Evolutionary conservation across 805 yeast genomes (phyloP), one percentile per base, ranked within the genome.

Genomic region (Jamesozyma rosinii): DNA sequence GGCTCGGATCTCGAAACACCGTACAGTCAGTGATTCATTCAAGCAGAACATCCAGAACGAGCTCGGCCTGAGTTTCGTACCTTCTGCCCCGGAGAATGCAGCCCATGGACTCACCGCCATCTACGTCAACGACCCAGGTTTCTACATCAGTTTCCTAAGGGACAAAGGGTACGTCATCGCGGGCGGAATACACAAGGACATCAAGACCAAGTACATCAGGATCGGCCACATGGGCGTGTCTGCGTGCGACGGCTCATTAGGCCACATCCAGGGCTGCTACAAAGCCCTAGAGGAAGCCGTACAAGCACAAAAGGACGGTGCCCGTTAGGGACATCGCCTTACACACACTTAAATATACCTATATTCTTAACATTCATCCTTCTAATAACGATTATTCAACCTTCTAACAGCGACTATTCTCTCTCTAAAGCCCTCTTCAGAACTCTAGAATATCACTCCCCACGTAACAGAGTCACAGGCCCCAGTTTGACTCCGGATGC

Each of bases 221-320:
- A 79, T 89, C 46, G 97, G 97, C 30, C 97, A 89, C 68, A 90
- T 90, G 97, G 96, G 97, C 49, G 80, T 78, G 46, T 74, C 88
- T 38, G 84, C 81, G 11, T 66, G 76, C 45, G 77, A 79, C 52
- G 70, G 66, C 32, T 64, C 67, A 43, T 68, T 76, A 47, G 71
- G 72, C 29, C 83, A 81, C 59, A 62, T 81, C 24, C 76, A 73
- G 44, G 43, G 35, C 2, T 29, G 26, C 15, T 19, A 29, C 20
- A 9, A 11, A 14, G 33, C 37, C 20, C 9, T 42, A 20, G 14
- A 30, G 20, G 37, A 5, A 5, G 37, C 37, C n/a, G 19, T 34
- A 15, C 8, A 32, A 4, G 20, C 29, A 24, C 29, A 11, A 8
- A 24, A 24, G 11, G 11, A 6, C 29, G 6, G 29, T 8, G 11